These are phyloP conservation scores for Wickerhamiella pararugosa DNA, from an alignment of 1,139 yeast species.

Conservation along the genomic window DNA sequence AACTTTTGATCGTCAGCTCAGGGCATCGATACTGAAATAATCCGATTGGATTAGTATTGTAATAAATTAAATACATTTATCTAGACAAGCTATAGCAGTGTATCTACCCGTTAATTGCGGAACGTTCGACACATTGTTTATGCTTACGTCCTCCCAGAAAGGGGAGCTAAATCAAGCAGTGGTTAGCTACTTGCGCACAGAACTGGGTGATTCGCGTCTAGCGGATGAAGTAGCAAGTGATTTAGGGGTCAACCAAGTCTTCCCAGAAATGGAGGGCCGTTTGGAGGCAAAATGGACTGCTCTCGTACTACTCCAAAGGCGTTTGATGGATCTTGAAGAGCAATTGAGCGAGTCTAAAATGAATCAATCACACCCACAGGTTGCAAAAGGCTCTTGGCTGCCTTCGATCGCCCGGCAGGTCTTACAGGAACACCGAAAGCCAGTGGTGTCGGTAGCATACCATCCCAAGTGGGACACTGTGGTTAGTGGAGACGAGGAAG, in stretches of 20 bases:
- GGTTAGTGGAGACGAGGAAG: conserved; percentile 60
- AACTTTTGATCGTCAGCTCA: no score
- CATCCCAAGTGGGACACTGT: conserved; percentile 61
- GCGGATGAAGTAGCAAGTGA: conserved; percentile 6
- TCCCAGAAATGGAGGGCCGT: conserved; percentile 19
- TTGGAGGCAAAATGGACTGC: conserved; percentile 85
- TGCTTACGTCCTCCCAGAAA: conserved; percentile 17
- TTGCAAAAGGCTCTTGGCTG: conserved; percentile 38
- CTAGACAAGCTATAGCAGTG: no score
- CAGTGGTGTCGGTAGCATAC: conserved; percentile 48
- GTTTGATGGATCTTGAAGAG: conserved; percentile 41
- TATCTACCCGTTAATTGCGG: not conserved
- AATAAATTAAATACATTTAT: no score
- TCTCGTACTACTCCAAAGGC: conserved; percentile 63
- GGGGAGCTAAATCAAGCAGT: conserved; percentile 21
- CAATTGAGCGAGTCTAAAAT: conserved; percentile 30
- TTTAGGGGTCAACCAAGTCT: conserved; percentile 6
- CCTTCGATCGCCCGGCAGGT: conserved; percentile 40
- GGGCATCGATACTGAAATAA: no score
- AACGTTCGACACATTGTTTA: conserved; percentile 1
- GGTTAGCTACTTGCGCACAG: conserved; percentile 19
- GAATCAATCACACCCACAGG: not conserved
- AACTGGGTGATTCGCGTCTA: conserved; percentile 12
- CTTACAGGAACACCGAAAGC: conserved; percentile 42
- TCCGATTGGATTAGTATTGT: no score